phyloP scores from a whole-genome alignment of 768 basidiomycete species.

The Suillus subluteus region DNA sequence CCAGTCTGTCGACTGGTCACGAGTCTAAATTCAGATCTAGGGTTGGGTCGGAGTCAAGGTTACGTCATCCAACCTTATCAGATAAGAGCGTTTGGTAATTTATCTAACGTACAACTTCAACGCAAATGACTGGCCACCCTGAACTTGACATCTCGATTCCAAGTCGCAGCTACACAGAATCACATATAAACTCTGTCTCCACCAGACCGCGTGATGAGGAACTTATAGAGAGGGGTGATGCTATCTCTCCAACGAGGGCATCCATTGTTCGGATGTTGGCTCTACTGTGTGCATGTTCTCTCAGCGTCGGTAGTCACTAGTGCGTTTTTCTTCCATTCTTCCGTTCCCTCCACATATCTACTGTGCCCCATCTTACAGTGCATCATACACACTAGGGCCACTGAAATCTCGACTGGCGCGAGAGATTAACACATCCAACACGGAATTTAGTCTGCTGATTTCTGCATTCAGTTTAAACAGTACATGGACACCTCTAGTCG shows the following conservation, averaged over 20 bases:
- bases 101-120: neutral
- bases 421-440: constrained; percentile 76
- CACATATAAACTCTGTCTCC: neutral
- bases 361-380: constrained; percentile 42
- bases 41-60: neutral
- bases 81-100: neutral
- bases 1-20: no score
- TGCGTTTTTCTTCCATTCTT: constrained; percentile 34
- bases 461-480: constrained; percentile 78
- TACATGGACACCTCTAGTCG: constrained; percentile 78
- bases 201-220: neutral
- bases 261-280: constrained; percentile 61
- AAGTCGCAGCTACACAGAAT: neutral
- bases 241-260: constrained; percentile 36
- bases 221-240: constrained; percentile 7
- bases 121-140: neutral
- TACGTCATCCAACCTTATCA: neutral
- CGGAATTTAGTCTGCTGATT: constrained; percentile 77
- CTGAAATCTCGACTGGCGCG: constrained; percentile 70
- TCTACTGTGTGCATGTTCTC: constrained; percentile 69
- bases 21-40: no score
- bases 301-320: constrained; percentile 83
- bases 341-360: neutral
- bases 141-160: neutral
- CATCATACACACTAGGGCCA: constrained; percentile 75